phyloP scores from a whole-genome alignment of 1,139 yeast genomes.

The Kodamaea alishanica region DNA sequence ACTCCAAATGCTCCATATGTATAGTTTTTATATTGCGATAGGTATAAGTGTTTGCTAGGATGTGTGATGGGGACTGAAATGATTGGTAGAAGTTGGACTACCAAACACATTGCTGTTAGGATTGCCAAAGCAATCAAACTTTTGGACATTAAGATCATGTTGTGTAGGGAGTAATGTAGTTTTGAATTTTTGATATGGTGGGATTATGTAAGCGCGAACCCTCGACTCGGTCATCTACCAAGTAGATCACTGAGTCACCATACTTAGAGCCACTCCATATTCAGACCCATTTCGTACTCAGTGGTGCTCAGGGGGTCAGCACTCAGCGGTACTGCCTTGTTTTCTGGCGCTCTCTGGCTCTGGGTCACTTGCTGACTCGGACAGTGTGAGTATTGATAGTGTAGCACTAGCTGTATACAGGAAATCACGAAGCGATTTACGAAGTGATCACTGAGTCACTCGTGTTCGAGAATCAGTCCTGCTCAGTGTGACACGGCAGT shows the following conservation, averaged over 20 bases:
- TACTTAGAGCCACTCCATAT: too few relatives aligned
- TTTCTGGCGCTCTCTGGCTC: too few relatives aligned
- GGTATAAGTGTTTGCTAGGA: constrained; percentile 21
- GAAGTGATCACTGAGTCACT: too few relatives aligned
- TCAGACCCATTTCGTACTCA: too few relatives aligned
- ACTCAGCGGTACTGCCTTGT: too few relatives aligned
- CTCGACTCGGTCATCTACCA: neutral
- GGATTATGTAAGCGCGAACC: neutral
- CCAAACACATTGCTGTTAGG: constrained; percentile 29
- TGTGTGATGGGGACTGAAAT: constrained; percentile 43
- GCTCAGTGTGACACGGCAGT: too few relatives aligned
- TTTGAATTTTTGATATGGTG: neutral
- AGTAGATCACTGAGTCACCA: neutral
- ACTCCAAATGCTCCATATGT: constrained; percentile 48
- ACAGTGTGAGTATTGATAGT: too few relatives aligned
- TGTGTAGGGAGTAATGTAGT: neutral
- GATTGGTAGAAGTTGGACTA: constrained; percentile 40
- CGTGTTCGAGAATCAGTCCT: too few relatives aligned
- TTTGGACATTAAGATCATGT: constrained; percentile 20
- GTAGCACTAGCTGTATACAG: too few relatives aligned
- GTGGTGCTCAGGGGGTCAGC: too few relatives aligned
- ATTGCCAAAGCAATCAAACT: constrained; percentile 20
- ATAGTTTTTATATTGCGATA: constrained; percentile 30
- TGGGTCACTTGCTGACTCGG: too few relatives aligned
- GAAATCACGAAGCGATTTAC: too few relatives aligned